These are phyloP conservation scores for Hypoxylon sp. DNA, from an alignment of 2,329 filamentous ascomycete species.

Conservation along the genomic window DNA sequence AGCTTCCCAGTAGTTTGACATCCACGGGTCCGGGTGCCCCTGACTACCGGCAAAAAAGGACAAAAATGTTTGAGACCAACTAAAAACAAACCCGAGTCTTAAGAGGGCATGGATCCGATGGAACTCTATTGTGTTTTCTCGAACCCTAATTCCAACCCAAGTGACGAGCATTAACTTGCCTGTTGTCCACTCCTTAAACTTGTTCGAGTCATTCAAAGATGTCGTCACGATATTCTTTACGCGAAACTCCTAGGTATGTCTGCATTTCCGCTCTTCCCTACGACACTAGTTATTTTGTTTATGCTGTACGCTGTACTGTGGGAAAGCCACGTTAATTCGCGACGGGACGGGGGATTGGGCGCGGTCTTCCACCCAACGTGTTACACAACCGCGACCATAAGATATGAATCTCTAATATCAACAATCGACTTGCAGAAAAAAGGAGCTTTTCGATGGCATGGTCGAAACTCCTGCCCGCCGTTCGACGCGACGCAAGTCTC, in stretches of 20 bases:
- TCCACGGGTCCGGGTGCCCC: constrained; percentile 32
- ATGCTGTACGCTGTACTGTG: neutral
- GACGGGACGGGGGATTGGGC: neutral
- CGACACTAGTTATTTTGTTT: constrained; percentile 3
- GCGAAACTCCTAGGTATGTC: constrained; percentile 49
- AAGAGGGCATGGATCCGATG: constrained; percentile 14
- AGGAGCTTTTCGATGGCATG: constrained; percentile 73
- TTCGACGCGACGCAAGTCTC: constrained; percentile 64
- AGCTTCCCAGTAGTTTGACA: neutral
- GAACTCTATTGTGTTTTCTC: constrained; percentile 16
- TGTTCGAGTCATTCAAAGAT: constrained; percentile 36
- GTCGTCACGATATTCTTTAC: constrained; percentile 48
- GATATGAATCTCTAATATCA: constrained; percentile 16
- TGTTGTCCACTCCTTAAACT: constrained; percentile 47
- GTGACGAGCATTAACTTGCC: constrained; percentile 48
- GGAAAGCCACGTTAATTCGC: constrained; percentile 1
- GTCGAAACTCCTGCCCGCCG: constrained; percentile 67
- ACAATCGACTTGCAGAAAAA: constrained; percentile 63
- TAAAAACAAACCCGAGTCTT: constrained; percentile 31
- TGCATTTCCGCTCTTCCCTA: constrained; percentile 2
- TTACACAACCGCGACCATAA: neutral
- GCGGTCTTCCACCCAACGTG: neutral
- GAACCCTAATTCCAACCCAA: constrained; percentile 10
- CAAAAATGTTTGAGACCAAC: constrained; percentile 19
- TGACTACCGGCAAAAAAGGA: constrained; percentile 39